Evolutionary conservation across 352 stramenopile species (phyloP).

Genomic region (Phytophthora sansomeana): DNA sequence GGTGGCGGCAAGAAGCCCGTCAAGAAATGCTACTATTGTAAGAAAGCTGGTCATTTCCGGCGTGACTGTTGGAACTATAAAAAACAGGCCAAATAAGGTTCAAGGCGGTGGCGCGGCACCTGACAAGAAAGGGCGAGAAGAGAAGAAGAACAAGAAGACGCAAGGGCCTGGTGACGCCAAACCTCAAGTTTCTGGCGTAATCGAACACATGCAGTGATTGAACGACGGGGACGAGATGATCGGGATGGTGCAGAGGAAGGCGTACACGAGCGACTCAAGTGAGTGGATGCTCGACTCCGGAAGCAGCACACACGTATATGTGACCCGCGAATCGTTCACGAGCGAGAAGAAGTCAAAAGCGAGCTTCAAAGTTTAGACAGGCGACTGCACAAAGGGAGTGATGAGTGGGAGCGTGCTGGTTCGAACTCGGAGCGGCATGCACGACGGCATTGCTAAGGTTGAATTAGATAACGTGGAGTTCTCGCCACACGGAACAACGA

Average conservation of each 20-base stretch:
- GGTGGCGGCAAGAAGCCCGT: neutral
- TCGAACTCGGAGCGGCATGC: neutral
- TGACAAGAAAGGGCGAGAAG: neutral
- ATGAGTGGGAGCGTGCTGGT: constrained; percentile 3
- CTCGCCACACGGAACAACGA: neutral
- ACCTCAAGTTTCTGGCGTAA: neutral
- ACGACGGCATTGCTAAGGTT: neutral
- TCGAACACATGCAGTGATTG: constrained; percentile 7
- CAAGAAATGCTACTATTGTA: constrained; percentile 3
- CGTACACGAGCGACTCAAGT: neutral
- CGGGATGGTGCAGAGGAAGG: neutral
- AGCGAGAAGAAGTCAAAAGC: constrained; percentile 4
- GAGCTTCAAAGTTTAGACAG: constrained; percentile 7
- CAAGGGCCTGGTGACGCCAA: neutral
- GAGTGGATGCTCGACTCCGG: constrained; percentile 7
- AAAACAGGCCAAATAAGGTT: constrained; percentile 2
- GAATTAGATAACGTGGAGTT: neutral
- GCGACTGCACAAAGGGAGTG: neutral
- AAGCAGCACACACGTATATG: constrained; percentile 1
- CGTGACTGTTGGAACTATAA: constrained; percentile 6
- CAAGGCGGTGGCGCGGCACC: neutral
- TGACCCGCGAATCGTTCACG: neutral
- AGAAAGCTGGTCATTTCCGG: neutral
- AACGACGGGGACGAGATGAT: constrained; percentile 5
- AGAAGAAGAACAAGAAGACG: too few species aligned